Percentiles rank a stretch among this genome's conserved stretches.
Conservation (phyloP, 2,329 filamentous ascomycete species). For the Trichoderma atrobrunneum region DNA sequence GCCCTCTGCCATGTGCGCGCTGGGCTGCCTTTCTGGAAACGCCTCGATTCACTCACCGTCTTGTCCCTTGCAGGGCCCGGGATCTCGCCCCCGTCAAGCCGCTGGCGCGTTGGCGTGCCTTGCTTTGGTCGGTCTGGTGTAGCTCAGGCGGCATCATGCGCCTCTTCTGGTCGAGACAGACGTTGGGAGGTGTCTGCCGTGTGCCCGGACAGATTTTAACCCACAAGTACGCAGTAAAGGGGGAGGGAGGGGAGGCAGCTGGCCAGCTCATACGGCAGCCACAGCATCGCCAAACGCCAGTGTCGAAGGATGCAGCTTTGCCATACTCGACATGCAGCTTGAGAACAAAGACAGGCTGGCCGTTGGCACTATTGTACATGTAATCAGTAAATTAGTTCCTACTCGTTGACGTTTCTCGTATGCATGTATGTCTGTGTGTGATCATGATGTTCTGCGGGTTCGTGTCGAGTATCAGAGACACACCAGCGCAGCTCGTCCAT, state of each 20-base stretch:
- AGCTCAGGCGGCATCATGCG: background rate
- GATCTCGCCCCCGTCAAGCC: slow-evolving; percentile 9
- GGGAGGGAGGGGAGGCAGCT: background rate
- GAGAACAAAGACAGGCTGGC: background rate
- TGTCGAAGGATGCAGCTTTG: background rate
- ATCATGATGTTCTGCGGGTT: background rate
- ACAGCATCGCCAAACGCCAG: slow-evolving; percentile 15
- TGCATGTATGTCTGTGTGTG: background rate
- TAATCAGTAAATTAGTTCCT: background rate
- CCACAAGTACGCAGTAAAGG: background rate
- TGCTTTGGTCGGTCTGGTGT: slow-evolving; percentile 7
- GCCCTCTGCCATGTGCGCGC: slow-evolving; percentile 9
- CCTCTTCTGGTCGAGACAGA: slow-evolving; percentile 5
- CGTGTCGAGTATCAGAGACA: background rate
- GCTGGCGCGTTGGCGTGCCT: slow-evolving; percentile 7
- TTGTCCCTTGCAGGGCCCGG: slow-evolving; percentile 15
- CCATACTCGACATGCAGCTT: slow-evolving; percentile 6
- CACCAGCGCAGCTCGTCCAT: background rate
- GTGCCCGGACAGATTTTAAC: slow-evolving; percentile 10
- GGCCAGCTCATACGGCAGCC: slow-evolving; percentile 12
- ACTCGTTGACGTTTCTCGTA: background rate
- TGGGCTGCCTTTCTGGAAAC: slow-evolving; percentile 16
- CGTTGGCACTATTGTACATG: background rate
- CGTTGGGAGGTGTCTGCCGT: slow-evolving; percentile 6
- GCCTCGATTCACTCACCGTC: background rate